These are phyloP conservation scores for Coniosporium tulheliwenetii DNA, from an alignment of 2,329 filamentous ascomycete genomes.

Conservation along the genomic window DNA sequence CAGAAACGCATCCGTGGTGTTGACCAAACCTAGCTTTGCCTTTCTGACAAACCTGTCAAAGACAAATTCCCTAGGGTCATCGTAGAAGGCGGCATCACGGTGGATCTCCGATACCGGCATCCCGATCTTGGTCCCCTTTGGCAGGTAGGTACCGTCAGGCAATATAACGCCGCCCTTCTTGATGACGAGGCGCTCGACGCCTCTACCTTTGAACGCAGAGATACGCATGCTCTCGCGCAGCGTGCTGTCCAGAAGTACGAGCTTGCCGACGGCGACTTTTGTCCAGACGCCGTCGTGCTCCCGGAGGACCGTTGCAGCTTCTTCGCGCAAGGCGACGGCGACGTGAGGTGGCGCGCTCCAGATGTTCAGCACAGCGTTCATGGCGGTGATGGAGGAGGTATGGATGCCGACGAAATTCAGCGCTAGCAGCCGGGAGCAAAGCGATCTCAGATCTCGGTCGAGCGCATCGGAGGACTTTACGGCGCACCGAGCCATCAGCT, in stretches of 20 bases:
- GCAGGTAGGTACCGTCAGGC: slow-evolving; percentile 8
- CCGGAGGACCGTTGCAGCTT: slow-evolving; percentile 9
- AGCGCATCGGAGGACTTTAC: slow-evolving; percentile 21
- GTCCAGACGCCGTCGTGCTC: slow-evolving; percentile 8
- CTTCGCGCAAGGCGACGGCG: slow-evolving; percentile 10
- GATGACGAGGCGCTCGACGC: slow-evolving; percentile 11
- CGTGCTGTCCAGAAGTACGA: slow-evolving; percentile 12
- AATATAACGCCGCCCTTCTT: slow-evolving; percentile 12
- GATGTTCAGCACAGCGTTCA: slow-evolving; percentile 9
- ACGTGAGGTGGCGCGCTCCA: not conserved
- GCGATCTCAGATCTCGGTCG: slow-evolving; percentile 2
- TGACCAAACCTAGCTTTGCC: slow-evolving; percentile 23
- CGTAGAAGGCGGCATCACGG: slow-evolving; percentile 13
- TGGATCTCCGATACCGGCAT: slow-evolving; percentile 9
- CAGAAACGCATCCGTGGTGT: slow-evolving; percentile 13
- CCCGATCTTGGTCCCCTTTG: slow-evolving; percentile 9
- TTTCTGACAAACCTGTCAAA: slow-evolving; percentile 14
- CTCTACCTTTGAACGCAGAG: slow-evolving; percentile 9
- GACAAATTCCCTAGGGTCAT: slow-evolving; percentile 11
- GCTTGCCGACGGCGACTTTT: slow-evolving; percentile 10
- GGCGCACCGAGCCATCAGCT: slow-evolving; percentile 36
- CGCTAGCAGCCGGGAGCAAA: slow-evolving; percentile 22
- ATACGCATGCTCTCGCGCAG: slow-evolving; percentile 16
- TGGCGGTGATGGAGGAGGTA: slow-evolving; percentile 9
- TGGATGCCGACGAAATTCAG: slow-evolving; percentile 13